Evolutionary conservation across 768 basidiomycete genomes (phyloP).

Genomic region (Collybia sordida): DNA sequence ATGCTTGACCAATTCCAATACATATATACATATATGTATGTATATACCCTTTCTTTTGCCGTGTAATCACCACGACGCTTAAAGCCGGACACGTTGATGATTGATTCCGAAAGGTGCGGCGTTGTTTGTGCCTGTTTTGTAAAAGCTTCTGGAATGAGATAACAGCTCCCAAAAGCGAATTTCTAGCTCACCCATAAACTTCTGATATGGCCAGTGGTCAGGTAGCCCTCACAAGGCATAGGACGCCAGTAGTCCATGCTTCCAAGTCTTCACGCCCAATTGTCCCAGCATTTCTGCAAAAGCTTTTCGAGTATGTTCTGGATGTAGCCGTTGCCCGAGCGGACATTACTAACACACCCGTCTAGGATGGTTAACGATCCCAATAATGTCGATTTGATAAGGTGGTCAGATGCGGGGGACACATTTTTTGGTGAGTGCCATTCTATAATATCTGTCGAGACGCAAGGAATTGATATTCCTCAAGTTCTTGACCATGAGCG

Average conservation of each 20-base stretch:
- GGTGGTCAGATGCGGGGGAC: slow-evolving; percentile 90
- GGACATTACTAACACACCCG: slow-evolving; percentile 2
- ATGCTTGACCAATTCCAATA: too few relatives aligned
- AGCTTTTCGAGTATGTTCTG: slow-evolving; percentile 79
- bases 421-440: slow-evolving; percentile 77
- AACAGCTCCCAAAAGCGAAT: background rate
- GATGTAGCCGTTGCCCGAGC: slow-evolving; percentile 9
- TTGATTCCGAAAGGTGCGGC: too few relatives aligned
- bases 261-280: slow-evolving; percentile 36
- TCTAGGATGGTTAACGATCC: slow-evolving; percentile 90
- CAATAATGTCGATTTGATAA: slow-evolving; percentile 78
- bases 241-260: slow-evolving; percentile 24
- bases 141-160: slow-evolving; percentile 4
- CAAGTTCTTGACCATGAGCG: slow-evolving; percentile 89
- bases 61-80: too few relatives aligned
- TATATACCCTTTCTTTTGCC: too few relatives aligned
- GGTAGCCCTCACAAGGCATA: slow-evolving; percentile 21
- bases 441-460: background rate
- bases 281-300: slow-evolving; percentile 85
- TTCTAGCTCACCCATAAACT: background rate
- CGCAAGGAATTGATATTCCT: background rate
- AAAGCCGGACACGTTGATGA: too few relatives aligned
- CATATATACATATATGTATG: too few relatives aligned
- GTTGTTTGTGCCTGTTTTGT: background rate
- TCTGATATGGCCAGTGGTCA: slow-evolving; percentile 28